Conservation (phyloP, 371 early-diverging fungal species). For the Circinella umbellata region DNA sequence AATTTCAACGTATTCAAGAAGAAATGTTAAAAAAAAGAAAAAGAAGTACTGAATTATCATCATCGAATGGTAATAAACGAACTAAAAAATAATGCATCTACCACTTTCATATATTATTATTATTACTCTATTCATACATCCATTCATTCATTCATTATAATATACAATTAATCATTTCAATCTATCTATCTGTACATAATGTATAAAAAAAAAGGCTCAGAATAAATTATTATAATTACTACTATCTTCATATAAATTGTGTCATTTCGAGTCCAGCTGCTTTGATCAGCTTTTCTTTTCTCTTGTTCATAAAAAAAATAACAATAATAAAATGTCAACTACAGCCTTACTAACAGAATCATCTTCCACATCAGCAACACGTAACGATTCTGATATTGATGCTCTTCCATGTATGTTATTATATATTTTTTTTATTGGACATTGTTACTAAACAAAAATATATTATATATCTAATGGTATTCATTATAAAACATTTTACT, state of each 20-base stretch:
- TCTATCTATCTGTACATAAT: no score
- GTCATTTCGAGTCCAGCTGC: background rate
- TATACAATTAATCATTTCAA: no score
- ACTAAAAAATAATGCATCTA: background rate
- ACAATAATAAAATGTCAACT: constrained; percentile 8
- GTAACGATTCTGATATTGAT: constrained; percentile 41
- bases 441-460: no score
- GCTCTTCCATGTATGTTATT: constrained; percentile 46
- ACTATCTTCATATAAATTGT: no score
- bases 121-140: no score
- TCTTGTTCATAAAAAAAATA: background rate
- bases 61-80: background rate
- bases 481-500: background rate
- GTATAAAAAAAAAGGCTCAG: no score
- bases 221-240: no score
- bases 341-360: constrained; percentile 10
- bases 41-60: background rate
- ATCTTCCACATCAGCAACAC: constrained; percentile 16
- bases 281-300: background rate
- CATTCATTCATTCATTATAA: no score
- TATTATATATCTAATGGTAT: no score
- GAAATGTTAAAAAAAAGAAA: constrained; percentile 41
- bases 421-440: background rate
- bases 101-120: no score
- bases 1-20: constrained; percentile 62